These are phyloP conservation scores for Neonectria ditissima DNA, from an alignment of 2,329 filamentous ascomycete genomes.

Conservation along the genomic window DNA sequence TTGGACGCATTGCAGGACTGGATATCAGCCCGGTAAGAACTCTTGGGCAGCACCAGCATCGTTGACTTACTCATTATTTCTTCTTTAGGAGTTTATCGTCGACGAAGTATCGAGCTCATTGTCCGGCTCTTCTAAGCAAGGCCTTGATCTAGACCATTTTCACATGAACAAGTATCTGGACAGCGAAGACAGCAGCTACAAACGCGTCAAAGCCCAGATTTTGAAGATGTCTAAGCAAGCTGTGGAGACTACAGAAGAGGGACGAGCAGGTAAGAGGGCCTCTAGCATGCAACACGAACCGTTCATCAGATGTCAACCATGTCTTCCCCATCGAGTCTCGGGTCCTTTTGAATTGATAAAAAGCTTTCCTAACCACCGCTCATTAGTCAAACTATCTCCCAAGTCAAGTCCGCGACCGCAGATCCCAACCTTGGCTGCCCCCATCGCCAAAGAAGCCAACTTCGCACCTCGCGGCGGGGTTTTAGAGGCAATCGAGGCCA, in stretches of 20 bases:
- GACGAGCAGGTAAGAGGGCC: conserved; percentile 6
- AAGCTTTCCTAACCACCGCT: too few species aligned
- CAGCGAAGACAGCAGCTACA: conserved; percentile 6
- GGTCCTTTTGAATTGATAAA: too few species aligned
- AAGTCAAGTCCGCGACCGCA: neutral
- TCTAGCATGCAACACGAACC: too few species aligned
- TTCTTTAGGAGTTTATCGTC: conserved; percentile 24
- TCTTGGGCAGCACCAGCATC: too few species aligned
- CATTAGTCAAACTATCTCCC: neutral
- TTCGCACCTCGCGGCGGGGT: neutral
- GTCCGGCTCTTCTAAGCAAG: conserved; percentile 7
- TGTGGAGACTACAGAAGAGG: neutral
- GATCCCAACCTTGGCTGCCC: conserved; percentile 3
- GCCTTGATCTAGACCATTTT: conserved; percentile 23
- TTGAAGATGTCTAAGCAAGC: conserved; percentile 1
- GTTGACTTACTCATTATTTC: too few species aligned
- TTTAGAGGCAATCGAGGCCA: neutral
- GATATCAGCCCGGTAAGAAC: too few species aligned
- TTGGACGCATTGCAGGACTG: conserved; percentile 2
- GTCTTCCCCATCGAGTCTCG: too few species aligned
- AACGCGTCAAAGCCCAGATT: neutral
- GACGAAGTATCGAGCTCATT: conserved; percentile 8
- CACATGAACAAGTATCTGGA: conserved; percentile 26
- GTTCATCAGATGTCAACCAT: too few species aligned
- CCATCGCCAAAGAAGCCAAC: conserved; percentile 11